A percentile compares a stretch with the other conserved stretches of the same genome.
Evolutionary conservation across 495 filamentous ascomycete genomes (phyloP).

Genomic region (Lophium mytilinum): DNA sequence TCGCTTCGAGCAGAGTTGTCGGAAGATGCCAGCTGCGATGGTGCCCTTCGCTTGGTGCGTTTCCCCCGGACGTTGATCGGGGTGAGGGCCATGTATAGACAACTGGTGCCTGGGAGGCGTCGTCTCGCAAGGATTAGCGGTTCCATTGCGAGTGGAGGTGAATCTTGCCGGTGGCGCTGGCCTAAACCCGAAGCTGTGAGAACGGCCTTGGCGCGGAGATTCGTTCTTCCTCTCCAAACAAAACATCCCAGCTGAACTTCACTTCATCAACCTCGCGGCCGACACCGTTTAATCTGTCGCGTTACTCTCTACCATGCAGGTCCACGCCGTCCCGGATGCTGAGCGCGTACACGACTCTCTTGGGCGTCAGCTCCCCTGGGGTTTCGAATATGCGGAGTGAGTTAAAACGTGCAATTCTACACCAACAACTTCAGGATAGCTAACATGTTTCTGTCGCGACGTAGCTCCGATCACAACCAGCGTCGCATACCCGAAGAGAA

Average conservation of each 20-base stretch:
- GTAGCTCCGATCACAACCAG: conserved; percentile 34
- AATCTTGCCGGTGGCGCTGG: no score
- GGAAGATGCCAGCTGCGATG: neutral
- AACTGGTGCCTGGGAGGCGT: neutral
- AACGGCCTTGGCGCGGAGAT: neutral
- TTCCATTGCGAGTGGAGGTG: no score
- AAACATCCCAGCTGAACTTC: neutral
- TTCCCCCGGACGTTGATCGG: conserved; percentile 20
- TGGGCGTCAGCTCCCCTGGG: conserved; percentile 54
- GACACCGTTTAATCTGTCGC: neutral
- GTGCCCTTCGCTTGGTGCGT: neutral
- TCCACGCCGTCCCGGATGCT: conserved; percentile 57
- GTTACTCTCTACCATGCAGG: conserved; percentile 41
- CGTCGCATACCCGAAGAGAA: conserved; percentile 51
- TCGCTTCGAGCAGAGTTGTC: neutral
- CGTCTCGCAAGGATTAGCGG: no score
- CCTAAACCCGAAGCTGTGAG: neutral
- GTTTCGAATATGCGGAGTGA: conserved; percentile 53
- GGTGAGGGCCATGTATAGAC: conserved; percentile 16
- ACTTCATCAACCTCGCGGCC: neutral
- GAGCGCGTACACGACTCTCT: conserved; percentile 54
- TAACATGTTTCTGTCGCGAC: conserved; percentile 3
- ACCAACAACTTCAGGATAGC: conserved; percentile 5
- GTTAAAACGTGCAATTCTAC: conserved; percentile 14
- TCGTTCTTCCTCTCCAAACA: neutral